These are phyloP conservation scores for Yarrowia porcina DNA, from an alignment of 805 yeast genomes.

Conservation along the genomic window DNA sequence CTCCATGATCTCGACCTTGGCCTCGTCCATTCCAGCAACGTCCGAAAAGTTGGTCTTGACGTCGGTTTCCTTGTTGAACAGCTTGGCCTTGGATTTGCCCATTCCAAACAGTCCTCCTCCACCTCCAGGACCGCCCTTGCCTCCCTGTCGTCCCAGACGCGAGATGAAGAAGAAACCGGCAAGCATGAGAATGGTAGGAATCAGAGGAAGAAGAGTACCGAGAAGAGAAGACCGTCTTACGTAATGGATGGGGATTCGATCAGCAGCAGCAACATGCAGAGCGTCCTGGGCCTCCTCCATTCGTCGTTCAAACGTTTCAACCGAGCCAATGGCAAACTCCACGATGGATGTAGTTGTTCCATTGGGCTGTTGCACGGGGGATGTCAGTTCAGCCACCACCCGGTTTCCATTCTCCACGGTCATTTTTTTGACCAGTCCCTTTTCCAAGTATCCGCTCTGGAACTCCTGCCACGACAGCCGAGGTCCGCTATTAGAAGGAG, in stretches of 20 bases:
- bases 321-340: constrained; percentile 80
- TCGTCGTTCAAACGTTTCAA: constrained; percentile 81
- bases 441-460: constrained; percentile 66
- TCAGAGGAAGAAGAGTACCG: constrained; percentile 62
- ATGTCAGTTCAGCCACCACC: constrained; percentile 62
- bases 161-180: constrained; percentile 87
- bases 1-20: constrained; percentile 96
- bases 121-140: constrained; percentile 61
- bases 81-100: constrained; percentile 87
- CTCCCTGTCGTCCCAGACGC: constrained; percentile 43
- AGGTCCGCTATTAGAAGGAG: constrained; percentile 3
- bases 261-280: constrained; percentile 54
- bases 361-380: constrained; percentile 52
- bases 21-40: constrained; percentile 97
- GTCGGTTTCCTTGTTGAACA: constrained; percentile 87
- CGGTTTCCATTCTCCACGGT: constrained; percentile 71
- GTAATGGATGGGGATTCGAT: constrained; percentile 79
- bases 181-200: constrained; percentile 86
- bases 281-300: constrained; percentile 73
- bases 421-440: constrained; percentile 70
- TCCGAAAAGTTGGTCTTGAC: constrained; percentile 86
- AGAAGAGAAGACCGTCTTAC: constrained; percentile 65
- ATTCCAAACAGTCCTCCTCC: constrained; percentile 77
- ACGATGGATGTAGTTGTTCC: constrained; percentile 40
- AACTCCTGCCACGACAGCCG: constrained; percentile 78